Base-by-base conservation (phyloP, 352 stramenopile genomes). In the Ophiocytium majus region DNA sequence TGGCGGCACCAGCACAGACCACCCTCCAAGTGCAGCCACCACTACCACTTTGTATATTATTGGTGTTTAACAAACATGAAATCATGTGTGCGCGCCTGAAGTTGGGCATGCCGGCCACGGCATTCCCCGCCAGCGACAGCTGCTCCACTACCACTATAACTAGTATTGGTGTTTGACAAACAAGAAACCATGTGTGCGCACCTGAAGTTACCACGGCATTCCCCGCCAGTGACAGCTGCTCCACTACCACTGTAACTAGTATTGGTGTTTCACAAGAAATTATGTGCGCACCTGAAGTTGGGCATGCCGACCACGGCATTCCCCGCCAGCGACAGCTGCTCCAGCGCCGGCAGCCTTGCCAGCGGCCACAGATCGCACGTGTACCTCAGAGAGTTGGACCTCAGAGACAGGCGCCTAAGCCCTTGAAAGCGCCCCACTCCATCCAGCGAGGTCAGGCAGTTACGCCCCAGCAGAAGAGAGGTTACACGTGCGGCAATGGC, bases 131-230 rank as follows among this genome's bases (percentile, higher is more conserved):
- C 1, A 87, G 64, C 19, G 83, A 79, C 10, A 87, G 63, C 63
- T 43, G 63, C 49, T 87, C n/a, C n/a, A n/a, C n/a, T n/a, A n/a
- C n/a, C n/a, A n/a, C n/a, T n/a, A n/a, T n/a, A n/a, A n/a, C n/a
- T n/a, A n/a, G n/a, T n/a, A n/a, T n/a, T n/a, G n/a, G n/a, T n/a
- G n/a, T n/a, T n/a, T n/a, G n/a, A n/a, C n/a, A n/a, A n/a, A n/a
- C n/a, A n/a, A n/a, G n/a, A n/a, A n/a, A n/a, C n/a, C n/a, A n/a
- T n/a, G n/a, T n/a, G n/a, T n/a, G n/a, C n/a, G n/a, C n/a, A 81
- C 33, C 83, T 82, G 63, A 80, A 87, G 50, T 87, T 87, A 71
- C 75, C 0, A 87, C 83, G 50, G 79, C 57, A 35, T 87, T 87
- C 1, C 79, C 83, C 33, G 81, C 83, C 1, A 87, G 64, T 10